Conservation (phyloP, 2,329 filamentous ascomycete genomes). For the Amauroascus verrucosus region DNA sequence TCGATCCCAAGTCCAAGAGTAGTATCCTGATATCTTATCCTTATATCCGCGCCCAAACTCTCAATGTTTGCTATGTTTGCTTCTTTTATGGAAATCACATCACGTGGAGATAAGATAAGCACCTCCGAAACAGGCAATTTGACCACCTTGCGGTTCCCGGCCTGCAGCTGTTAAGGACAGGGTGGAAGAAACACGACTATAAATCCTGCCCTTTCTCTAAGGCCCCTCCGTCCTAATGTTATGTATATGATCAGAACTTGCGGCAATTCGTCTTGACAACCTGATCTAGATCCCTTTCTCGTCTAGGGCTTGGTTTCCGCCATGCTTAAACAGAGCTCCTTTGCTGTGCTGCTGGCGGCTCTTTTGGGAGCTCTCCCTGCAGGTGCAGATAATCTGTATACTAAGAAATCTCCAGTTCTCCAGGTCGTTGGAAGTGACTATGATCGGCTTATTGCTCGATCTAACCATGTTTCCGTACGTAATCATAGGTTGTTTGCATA, state of each 20-base stretch:
- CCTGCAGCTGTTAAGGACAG: constrained; percentile 4
- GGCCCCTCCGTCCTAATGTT: neutral
- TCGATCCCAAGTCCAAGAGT: no score
- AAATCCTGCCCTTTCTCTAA: neutral
- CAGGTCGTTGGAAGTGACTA: constrained; percentile 72
- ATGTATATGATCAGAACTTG: neutral
- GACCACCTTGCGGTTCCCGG: constrained; percentile 5
- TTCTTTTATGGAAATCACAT: neutral
- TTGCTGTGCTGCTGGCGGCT: constrained; percentile 45
- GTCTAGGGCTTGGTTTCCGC: neutral
- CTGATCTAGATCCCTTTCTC: neutral
- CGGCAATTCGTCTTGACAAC: neutral
- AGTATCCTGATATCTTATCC: no score
- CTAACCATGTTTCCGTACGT: constrained; percentile 81
- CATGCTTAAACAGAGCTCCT: constrained; percentile 34
- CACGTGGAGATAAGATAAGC: constrained; percentile 13
- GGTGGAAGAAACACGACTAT: constrained; percentile 10
- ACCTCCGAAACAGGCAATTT: constrained; percentile 4
- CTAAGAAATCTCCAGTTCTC: constrained; percentile 76
- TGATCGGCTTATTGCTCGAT: constrained; percentile 70
- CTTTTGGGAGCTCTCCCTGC: constrained; percentile 56
- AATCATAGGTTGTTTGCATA: neutral
- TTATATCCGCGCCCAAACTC: no score
- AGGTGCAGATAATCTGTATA: constrained; percentile 60
- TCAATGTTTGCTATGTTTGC: no score